Evolutionary conservation across 805 yeast species (phyloP), one percentile per base, ranked within the genome.

Genomic region (Candida suzukii): DNA sequence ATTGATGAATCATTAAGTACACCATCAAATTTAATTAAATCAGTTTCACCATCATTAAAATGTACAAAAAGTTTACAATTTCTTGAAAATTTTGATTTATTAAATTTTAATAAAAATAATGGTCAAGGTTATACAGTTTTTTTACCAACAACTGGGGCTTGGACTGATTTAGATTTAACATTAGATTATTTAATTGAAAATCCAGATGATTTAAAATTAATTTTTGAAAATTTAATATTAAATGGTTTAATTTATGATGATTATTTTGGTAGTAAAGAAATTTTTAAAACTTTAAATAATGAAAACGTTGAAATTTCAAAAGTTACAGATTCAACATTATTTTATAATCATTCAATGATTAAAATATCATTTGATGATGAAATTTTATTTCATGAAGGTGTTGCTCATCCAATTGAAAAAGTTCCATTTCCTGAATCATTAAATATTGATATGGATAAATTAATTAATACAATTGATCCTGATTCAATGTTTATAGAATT

Each of bases 301-400:
- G 37, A 30, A 7, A 14, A 7, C 2, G 19, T 32, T 3, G 26
- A 16, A n/a, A 26, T 38, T 5, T 24, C 30, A 10, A 30, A 20
- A 14, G 35, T 45, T 18, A 24, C 19, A 7, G 19, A 49, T 12
- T 10, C 19, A n/a, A 26, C 27, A 6, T 47, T 68, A 31, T 46
- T 43, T 11, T 29, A 68, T 9, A 68, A 70, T 48, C 46, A 53
- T 26, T 61, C 70, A 1, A 35, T 41, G 11, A 29, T 74, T 4
- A 46, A 61, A 2, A 45, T 73, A 1, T 65, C 71, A 0, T 49
- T 69, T 40, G 70, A 74, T 44, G 61, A 76, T 1, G 96, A 90
- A 55, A 72, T 86, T 7, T 54, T 90, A 13, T 90, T 85, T 56
- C 78, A 76, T 47, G 83, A 84, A 56, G 98, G 98, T 1, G 95